Evolutionary conservation across 371 early-diverging fungal genomes (phyloP).

Genomic region (Basidiobolus meristosporus): DNA sequence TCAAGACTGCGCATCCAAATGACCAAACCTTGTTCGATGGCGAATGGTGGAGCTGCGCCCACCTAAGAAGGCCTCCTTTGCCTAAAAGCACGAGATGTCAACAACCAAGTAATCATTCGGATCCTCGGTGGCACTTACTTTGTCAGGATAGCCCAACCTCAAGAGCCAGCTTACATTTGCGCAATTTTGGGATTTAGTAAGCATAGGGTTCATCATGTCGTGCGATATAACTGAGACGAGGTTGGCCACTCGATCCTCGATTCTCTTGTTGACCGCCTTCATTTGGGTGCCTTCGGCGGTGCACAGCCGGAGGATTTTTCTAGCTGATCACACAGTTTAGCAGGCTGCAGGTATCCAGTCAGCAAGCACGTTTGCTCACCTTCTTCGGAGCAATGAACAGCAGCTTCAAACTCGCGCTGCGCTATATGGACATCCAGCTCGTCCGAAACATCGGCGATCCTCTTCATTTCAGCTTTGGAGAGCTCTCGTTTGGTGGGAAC

Average conservation of each 20-base stretch:
- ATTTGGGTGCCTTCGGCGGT: slow-evolving; percentile 19
- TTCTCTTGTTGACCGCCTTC: slow-evolving; percentile 20
- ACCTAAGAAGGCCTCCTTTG: no score
- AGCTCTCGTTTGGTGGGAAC: no score
- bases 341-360: not conserved
- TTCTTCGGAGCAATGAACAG: slow-evolving; percentile 48
- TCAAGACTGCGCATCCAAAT: no score
- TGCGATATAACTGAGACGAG: slow-evolving; percentile 40
- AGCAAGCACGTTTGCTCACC: slow-evolving; percentile 12
- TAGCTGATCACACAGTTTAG: slow-evolving; percentile 8
- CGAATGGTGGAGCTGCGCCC: no score
- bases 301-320: slow-evolving; percentile 11
- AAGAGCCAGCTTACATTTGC: slow-evolving; percentile 62
- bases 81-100: slow-evolving; percentile 1
- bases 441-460: slow-evolving; percentile 59
- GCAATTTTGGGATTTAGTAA: slow-evolving; percentile 60
- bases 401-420: slow-evolving; percentile 65
- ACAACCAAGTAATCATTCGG: slow-evolving; percentile 10
- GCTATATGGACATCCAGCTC: slow-evolving; percentile 79
- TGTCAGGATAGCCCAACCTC: slow-evolving; percentile 55
- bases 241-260: slow-evolving; percentile 39
- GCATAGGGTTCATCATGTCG: slow-evolving; percentile 59
- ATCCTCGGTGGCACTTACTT: slow-evolving; percentile 37
- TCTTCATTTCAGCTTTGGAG: slow-evolving; percentile 27
- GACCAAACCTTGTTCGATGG: no score